Conservation (phyloP, 2,329 filamentous ascomycete genomes). For the Ophiobolus disseminans region DNA sequence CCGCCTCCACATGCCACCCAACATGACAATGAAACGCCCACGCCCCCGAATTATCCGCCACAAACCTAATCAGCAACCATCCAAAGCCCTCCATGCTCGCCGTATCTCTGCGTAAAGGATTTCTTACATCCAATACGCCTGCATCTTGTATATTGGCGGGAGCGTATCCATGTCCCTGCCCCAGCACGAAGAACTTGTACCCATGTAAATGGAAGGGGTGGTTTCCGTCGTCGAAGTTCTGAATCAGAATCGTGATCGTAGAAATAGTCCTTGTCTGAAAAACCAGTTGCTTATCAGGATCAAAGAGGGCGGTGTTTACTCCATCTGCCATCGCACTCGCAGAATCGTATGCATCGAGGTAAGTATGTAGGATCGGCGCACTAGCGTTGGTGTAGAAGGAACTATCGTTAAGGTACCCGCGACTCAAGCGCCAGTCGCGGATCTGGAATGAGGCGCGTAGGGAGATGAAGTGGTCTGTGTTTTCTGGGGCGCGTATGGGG, state of each 20-base stretch:
- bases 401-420: conserved; percentile 65
- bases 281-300: conserved; percentile 38
- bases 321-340: conserved; percentile 22
- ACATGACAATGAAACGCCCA: conserved; percentile 77
- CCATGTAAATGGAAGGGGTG: conserved; percentile 63
- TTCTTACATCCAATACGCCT: conserved; percentile 16
- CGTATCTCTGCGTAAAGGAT: conserved; percentile 70
- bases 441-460: conserved; percentile 67
- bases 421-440: conserved; percentile 63
- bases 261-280: conserved; percentile 47
- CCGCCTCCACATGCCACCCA: conserved; percentile 61
- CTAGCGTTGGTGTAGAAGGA: conserved; percentile 60
- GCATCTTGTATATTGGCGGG: conserved; percentile 27
- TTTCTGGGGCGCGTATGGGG: conserved; percentile 51
- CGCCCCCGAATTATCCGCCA: conserved; percentile 69
- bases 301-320: conserved; percentile 19
- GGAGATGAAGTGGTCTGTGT: conserved; percentile 62
- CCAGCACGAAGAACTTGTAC: conserved; percentile 71
- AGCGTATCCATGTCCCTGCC: conserved; percentile 35
- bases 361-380: conserved; percentile 59
- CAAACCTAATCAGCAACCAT: conserved; percentile 67
- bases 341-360: conserved; percentile 51
- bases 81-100: conserved; percentile 70
- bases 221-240: conserved; percentile 45
- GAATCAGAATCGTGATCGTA: conserved; percentile 46